phyloP scores from a whole-genome alignment of 805 yeast genomes.

The Wickerhamiella domercqiae region DNA sequence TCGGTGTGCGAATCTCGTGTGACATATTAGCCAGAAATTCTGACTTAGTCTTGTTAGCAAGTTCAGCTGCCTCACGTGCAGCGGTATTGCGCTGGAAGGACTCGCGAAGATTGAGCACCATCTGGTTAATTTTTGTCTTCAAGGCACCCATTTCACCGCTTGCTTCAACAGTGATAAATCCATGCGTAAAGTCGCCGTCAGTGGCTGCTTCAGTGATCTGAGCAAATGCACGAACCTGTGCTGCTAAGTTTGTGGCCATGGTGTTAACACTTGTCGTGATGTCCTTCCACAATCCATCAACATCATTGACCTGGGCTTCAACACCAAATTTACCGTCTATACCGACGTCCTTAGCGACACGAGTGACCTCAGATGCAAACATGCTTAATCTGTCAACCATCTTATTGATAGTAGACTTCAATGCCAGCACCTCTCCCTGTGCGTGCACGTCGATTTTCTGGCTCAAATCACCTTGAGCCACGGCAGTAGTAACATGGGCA shows the following conservation, averaged over 20 bases:
- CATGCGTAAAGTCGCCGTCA: slow-evolving; percentile 77
- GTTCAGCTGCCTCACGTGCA: slow-evolving; percentile 87
- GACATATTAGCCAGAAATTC: slow-evolving; percentile 84
- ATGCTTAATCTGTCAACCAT: slow-evolving; percentile 86
- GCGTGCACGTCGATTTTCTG: slow-evolving; percentile 82
- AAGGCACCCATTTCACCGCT: slow-evolving; percentile 70
- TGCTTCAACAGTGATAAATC: slow-evolving; percentile 77
- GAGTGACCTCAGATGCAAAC: slow-evolving; percentile 75
- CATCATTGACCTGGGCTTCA: slow-evolving; percentile 81
- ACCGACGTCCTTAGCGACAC: slow-evolving; percentile 87
- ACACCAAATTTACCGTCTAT: slow-evolving; percentile 86
- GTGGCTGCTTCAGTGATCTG: slow-evolving; percentile 90
- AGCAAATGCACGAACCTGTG: slow-evolving; percentile 86
- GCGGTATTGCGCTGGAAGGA: slow-evolving; percentile 84
- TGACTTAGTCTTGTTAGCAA: slow-evolving; percentile 78
- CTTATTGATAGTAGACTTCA: slow-evolving; percentile 74
- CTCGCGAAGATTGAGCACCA: slow-evolving; percentile 76
- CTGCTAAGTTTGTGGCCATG: slow-evolving; percentile 85
- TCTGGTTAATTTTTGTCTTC: slow-evolving; percentile 47
- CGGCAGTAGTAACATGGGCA: slow-evolving; percentile 84
- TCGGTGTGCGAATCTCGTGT: slow-evolving; percentile 79
- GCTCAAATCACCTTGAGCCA: slow-evolving; percentile 75
- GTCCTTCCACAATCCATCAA: slow-evolving; percentile 84
- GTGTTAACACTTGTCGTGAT: slow-evolving; percentile 83
- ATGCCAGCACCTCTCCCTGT: slow-evolving; percentile 76